These are phyloP conservation scores for Verticillium dahliae DNA, from an alignment of 2,329 filamentous ascomycete species.

Conservation along the genomic window DNA sequence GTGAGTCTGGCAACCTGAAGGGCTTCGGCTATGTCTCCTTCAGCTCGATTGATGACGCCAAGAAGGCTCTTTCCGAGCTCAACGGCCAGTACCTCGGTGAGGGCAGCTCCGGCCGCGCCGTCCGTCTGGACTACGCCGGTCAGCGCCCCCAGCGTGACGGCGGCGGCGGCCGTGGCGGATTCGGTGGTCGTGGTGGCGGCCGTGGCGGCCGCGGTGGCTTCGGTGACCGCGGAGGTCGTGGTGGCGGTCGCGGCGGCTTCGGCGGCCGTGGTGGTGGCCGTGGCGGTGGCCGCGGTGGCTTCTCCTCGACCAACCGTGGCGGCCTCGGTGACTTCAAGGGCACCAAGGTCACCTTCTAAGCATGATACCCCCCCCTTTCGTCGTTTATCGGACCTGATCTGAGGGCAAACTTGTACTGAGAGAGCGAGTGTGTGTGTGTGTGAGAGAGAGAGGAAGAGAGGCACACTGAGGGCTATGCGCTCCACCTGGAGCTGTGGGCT, in stretches of 20 bases:
- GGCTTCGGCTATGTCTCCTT: conserved; percentile 91
- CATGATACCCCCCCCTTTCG: conserved; percentile 13
- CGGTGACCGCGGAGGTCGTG: conserved; percentile 30
- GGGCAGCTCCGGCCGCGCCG: conserved; percentile 63
- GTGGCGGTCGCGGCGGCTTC: conserved; percentile 35
- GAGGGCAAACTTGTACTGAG: conserved; percentile 9
- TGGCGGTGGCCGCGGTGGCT: conserved; percentile 46
- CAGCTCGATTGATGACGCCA: conserved; percentile 74
- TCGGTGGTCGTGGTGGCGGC: conserved; percentile 37
- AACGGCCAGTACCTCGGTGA: conserved; percentile 58
- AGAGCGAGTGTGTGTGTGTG: neutral
- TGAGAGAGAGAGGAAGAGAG: neutral
- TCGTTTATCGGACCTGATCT: conserved; percentile 21
- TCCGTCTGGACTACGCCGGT: conserved; percentile 78
- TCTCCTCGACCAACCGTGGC: conserved; percentile 34
- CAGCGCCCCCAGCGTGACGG: conserved; percentile 57
- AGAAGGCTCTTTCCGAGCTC: conserved; percentile 62
- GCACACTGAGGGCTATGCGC: conserved; percentile 7
- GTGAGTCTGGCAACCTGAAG: conserved; percentile 78
- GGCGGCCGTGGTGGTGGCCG: conserved; percentile 45
- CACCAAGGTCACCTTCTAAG: conserved; percentile 68
- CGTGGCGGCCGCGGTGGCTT: conserved; percentile 39
- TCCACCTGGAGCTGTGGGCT: conserved; percentile 39
- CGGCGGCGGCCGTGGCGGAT: conserved; percentile 42
- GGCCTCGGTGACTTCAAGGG: conserved; percentile 49